Evolutionary conservation across 2,329 filamentous ascomycete genomes (phyloP).

Genomic region (Talaromyces sp.): DNA sequence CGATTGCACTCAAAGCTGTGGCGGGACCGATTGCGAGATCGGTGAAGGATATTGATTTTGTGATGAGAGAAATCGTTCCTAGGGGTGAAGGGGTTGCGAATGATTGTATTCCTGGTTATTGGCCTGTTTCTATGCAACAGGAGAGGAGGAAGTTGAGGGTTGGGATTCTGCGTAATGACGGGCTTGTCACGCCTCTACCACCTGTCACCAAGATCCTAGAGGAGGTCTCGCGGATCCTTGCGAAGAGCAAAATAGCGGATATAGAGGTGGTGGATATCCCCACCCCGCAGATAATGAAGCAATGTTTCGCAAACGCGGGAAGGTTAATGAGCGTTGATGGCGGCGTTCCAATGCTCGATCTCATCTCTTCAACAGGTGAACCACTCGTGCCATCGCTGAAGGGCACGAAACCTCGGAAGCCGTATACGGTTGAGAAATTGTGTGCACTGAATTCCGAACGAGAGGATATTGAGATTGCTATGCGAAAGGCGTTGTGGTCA

Average conservation of each 20-base stretch:
- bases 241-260: conserved; percentile 32
- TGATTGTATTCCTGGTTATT: conserved; percentile 37
- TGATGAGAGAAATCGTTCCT: conserved; percentile 43
- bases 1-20: conserved; percentile 47
- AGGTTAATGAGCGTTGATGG: conserved; percentile 61
- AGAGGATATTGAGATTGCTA: conserved; percentile 54
- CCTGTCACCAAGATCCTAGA: conserved; percentile 1
- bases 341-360: conserved; percentile 55
- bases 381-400: conserved; percentile 62
- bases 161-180: conserved; percentile 15
- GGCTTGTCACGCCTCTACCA: conserved; percentile 11
- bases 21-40: conserved; percentile 33
- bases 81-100: conserved; percentile 51
- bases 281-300: conserved; percentile 52
- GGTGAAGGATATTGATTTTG: conserved; percentile 30
- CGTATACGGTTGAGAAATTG: conserved; percentile 50
- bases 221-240: conserved; percentile 40
- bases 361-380: conserved; percentile 56
- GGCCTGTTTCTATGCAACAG: conserved; percentile 47
- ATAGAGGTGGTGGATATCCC: conserved; percentile 61
- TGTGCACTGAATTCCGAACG: conserved; percentile 55
- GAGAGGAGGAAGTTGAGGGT: conserved; percentile 16
- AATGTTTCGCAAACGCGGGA: conserved; percentile 58
- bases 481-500: conserved; percentile 58
- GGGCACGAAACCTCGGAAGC: conserved; percentile 51